Conservation (phyloP, 2,329 filamentous ascomycete genomes). For the Hypoxylon sp. region DNA sequence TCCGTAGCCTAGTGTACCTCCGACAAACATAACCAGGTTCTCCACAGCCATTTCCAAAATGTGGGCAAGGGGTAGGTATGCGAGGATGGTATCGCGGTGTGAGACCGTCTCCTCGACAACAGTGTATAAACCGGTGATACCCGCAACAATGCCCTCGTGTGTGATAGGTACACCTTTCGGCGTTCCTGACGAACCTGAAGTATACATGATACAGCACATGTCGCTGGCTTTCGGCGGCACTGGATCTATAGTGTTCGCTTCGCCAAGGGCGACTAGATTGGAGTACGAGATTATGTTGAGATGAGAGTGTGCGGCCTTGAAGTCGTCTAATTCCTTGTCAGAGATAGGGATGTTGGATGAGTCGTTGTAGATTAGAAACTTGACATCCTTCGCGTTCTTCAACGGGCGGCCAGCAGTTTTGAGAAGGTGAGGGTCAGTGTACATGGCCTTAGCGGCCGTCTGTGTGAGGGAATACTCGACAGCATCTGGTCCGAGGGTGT, state of each 20-base stretch:
- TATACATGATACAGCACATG: conserved; percentile 87
- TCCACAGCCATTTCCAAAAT: conserved; percentile 98
- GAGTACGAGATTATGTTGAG: conserved; percentile 67
- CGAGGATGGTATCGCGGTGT: conserved; percentile 82
- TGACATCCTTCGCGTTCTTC: conserved; percentile 68
- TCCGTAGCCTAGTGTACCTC: conserved; percentile 93
- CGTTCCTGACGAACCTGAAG: conserved; percentile 88
- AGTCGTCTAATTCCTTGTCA: conserved; percentile 65
- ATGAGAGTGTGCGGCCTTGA: conserved; percentile 68
- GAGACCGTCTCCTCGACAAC: conserved; percentile 84
- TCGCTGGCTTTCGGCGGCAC: conserved; percentile 80
- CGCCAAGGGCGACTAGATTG: conserved; percentile 68
- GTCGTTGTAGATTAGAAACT: conserved; percentile 74
- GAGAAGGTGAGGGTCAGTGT: conserved; percentile 84
- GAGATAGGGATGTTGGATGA: conserved; percentile 64
- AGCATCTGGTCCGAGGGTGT: conserved; percentile 87
- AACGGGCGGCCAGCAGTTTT: conserved; percentile 70
- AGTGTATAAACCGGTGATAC: conserved; percentile 83
- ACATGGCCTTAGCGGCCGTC: conserved; percentile 85
- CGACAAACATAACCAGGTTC: conserved; percentile 89
- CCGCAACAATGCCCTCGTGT: conserved; percentile 84
- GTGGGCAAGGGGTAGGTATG: conserved; percentile 94
- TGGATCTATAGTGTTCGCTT: conserved; percentile 78
- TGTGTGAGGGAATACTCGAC: conserved; percentile 88
- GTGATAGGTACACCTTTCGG: conserved; percentile 91